Percentiles rank a stretch among this genome's conserved stretches.
Evolutionary conservation across 2,329 filamentous ascomycete species (phyloP).

Genomic region (Lecanosticta acicola): DNA sequence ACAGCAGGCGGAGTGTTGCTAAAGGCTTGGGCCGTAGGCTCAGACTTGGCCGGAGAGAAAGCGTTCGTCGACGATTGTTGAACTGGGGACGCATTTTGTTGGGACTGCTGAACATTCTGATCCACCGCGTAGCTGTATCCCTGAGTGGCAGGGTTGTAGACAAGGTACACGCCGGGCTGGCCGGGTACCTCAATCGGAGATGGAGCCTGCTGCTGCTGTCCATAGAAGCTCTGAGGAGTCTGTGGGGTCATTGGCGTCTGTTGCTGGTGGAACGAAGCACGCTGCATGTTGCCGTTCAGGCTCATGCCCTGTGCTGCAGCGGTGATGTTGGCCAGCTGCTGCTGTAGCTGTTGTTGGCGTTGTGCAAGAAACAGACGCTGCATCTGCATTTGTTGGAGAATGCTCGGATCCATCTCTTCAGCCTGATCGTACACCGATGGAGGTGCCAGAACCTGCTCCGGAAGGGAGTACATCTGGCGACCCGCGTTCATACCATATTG

Average conservation of each 20-base stretch:
- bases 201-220: constrained; percentile 62
- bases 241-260: constrained; percentile 43
- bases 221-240: constrained; percentile 54
- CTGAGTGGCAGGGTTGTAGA: constrained; percentile 80
- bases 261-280: constrained; percentile 13
- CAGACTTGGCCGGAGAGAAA: constrained; percentile 19
- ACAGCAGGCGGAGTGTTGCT: constrained; percentile 71
- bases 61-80: constrained; percentile 26
- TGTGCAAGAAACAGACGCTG: constrained; percentile 90
- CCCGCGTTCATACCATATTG: constrained; percentile 44
- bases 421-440: constrained; percentile 70
- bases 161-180: constrained; percentile 71
- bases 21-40: constrained; percentile 51
- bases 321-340: constrained; percentile 81
- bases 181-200: constrained; percentile 60
- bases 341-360: constrained; percentile 90
- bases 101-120: constrained; percentile 51
- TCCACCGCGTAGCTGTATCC: constrained; percentile 79
- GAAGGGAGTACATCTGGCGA: constrained; percentile 58
- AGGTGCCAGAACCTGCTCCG: constrained; percentile 84
- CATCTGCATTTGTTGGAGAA: constrained; percentile 83
- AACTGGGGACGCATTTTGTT: constrained; percentile 27
- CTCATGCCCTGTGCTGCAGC: constrained; percentile 72
- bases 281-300: constrained; percentile 44
- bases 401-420: constrained; percentile 72